These are phyloP conservation scores for Colletotrichum limetticola DNA, from an alignment of 2,329 filamentous ascomycete species.

Conservation along the genomic window DNA sequence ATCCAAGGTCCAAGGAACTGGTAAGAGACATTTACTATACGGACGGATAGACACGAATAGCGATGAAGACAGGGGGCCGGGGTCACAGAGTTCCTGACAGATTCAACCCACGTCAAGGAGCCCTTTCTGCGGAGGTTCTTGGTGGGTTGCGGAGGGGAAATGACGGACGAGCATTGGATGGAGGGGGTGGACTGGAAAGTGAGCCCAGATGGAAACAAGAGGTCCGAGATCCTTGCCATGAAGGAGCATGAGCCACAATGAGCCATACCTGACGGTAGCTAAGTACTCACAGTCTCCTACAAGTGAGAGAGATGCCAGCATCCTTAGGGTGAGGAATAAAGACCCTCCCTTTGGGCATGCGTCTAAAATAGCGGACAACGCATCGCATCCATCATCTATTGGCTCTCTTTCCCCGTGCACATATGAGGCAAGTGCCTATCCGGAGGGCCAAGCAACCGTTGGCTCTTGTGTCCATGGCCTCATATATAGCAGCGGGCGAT, in stretches of 20 bases:
- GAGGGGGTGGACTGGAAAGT: background rate
- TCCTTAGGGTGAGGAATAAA: background rate
- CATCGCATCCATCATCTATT: background rate
- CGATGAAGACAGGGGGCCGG: constrained; percentile 1
- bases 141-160: background rate
- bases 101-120: constrained; percentile 12
- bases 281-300: no score
- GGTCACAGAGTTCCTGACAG: constrained; percentile 20
- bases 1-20: background rate
- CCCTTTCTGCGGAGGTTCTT: constrained; percentile 5
- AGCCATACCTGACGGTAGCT: constrained; percentile 6
- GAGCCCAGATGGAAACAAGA: background rate
- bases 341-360: background rate
- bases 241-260: constrained; percentile 23
- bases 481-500: background rate
- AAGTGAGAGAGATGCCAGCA: no score
- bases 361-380: background rate
- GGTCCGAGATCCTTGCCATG: background rate
- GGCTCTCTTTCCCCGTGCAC: background rate
- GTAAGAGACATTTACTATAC: background rate
- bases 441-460: background rate
- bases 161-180: constrained; percentile 9
- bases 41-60: background rate
- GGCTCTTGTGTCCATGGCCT: background rate
- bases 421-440: no score